Conservation (phyloP, 768 basidiomycete species). For the Podaxis sp. region DNA sequence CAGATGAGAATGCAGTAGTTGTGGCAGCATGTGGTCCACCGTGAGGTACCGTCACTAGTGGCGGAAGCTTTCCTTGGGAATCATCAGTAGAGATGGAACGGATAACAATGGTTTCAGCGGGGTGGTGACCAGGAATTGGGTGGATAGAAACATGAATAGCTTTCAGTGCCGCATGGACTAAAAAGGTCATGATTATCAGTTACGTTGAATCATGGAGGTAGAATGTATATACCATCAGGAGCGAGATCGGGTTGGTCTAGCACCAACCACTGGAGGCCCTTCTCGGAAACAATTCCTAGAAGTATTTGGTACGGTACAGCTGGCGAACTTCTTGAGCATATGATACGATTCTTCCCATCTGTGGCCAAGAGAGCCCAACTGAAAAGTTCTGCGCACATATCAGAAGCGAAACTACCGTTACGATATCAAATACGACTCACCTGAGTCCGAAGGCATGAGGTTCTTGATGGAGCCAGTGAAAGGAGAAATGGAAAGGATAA, state of each 20-base stretch:
- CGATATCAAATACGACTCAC: background rate
- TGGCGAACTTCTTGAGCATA: slow-evolving; percentile 53
- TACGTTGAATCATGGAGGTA: background rate
- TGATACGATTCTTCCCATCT: slow-evolving; percentile 38
- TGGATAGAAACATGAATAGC: slow-evolving; percentile 43
- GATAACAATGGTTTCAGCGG: slow-evolving; percentile 57
- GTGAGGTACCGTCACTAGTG: slow-evolving; percentile 56
- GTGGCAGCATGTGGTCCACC: slow-evolving; percentile 61
- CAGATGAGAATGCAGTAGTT: slow-evolving; percentile 48
- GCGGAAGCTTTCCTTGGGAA: slow-evolving; percentile 26
- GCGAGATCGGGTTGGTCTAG: slow-evolving; percentile 44
- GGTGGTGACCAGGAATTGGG: slow-evolving; percentile 47
- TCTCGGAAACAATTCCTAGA: slow-evolving; percentile 37
- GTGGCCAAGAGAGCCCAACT: slow-evolving; percentile 59
- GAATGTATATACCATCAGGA: slow-evolving; percentile 35
- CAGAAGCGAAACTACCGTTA: slow-evolving; percentile 21
- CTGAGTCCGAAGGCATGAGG: slow-evolving; percentile 30
- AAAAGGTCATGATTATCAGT: background rate
- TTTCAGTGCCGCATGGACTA: slow-evolving; percentile 45
- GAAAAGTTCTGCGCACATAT: slow-evolving; percentile 31
- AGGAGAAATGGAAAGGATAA: slow-evolving; percentile 46
- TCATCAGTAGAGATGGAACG: slow-evolving; percentile 24
- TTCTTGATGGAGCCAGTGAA: slow-evolving; percentile 40
- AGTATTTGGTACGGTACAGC: slow-evolving; percentile 48
- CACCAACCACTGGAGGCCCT: slow-evolving; percentile 32